A percentile compares a stretch with the other conserved stretches of the same genome.
Evolutionary conservation across 331 rosid species (phyloP).

Genomic region (Pyrus hybrid): DNA sequence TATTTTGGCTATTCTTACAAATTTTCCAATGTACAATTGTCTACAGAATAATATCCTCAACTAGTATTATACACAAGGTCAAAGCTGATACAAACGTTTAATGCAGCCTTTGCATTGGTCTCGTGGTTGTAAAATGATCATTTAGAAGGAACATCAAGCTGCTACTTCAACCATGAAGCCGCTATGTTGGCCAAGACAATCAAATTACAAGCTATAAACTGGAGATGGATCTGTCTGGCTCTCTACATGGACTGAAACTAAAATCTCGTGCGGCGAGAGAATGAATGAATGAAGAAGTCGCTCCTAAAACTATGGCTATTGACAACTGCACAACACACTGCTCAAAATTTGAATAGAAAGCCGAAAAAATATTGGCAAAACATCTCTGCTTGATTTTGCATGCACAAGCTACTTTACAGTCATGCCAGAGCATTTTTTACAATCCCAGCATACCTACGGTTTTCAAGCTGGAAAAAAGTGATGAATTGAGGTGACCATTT

Average conservation of each 20-base stretch:
- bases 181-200: neutral
- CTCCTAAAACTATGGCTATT: neutral
- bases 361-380: neutral
- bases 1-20: neutral
- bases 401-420: neutral
- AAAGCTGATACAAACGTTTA: neutral
- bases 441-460: neutral
- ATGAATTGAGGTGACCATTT: neutral
- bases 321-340: neutral
- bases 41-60: no score
- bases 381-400: neutral
- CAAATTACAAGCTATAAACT: neutral
- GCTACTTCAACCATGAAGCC: neutral
- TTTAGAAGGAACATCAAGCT: neutral
- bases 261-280: neutral
- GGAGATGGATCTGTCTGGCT: neutral
- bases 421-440: neutral
- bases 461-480: neutral
- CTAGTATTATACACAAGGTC: no score
- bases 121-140: neutral
- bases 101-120: neutral
- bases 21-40: no score
- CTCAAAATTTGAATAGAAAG: conserved; percentile 3
- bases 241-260: neutral
- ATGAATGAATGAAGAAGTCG: neutral